Evolutionary conservation across 441 rosid genomes (phyloP), one percentile per base, ranked within the genome.

Genomic region (Metrosideros polymorpha): DNA sequence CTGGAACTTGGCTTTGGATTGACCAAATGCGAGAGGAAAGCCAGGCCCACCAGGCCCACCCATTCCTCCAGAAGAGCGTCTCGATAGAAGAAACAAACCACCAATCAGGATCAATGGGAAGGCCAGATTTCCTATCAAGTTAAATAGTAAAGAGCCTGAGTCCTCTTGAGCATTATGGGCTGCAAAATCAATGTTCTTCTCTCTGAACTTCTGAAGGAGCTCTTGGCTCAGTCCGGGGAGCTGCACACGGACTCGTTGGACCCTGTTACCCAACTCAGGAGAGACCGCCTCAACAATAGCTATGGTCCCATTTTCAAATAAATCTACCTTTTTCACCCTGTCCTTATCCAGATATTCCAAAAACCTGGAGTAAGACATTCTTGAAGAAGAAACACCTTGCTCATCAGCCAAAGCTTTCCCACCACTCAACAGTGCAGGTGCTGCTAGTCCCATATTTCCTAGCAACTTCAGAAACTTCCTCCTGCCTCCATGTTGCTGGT

Each of bases 41-140:
- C 99, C 99, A 85, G 97, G 98, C 49, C 98, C 98, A 57, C 99
- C 99, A 56, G 98, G 98, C 17, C 98, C 99, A 82, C 98, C 99
- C 98, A 94, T 95, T 87, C 98, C 99, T 88, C 99, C 99, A 42
- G 97, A 92, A 42, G 98, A 97, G 35, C 98, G 93, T 55, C 98
- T 95, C 29, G 99, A 97, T 84, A 97, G 96, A 90, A 96, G 95
- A 89, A 97, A 97, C 56, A 96, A 90, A 29, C 98, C 98, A 7
- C 99, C 99, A 85, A 97, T 93, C 71, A 97, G 89, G 86, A 97
- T 91, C 18, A 97, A 89, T 13, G 98, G 99, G 90, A 97, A 97
- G 35, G 99, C 99, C 57, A 97, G 92, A 86, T 96, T 97, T 56
- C 99, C 98, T 85, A 96, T 93, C 92, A 97, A 90, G 92, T 96